Evolutionary conservation across 2,329 filamentous ascomycete genomes (phyloP).

Genomic region (Tricladium varicosporioides): DNA sequence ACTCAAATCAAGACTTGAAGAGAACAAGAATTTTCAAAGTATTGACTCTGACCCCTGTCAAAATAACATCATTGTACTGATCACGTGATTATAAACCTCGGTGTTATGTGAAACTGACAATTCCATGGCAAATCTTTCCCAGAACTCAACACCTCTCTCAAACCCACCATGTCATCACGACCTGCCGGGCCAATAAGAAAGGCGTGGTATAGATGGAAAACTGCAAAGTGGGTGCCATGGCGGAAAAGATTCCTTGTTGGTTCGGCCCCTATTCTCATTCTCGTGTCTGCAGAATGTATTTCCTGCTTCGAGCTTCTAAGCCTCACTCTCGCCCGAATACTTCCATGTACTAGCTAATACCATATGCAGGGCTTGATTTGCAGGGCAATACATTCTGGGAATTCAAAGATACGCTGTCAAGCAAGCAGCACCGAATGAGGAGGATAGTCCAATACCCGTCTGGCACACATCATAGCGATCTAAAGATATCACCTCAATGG

Average conservation of each 20-base stretch:
- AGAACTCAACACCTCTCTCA: neutral
- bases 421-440: slow-evolving; percentile 48
- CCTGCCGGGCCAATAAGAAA: slow-evolving; percentile 23
- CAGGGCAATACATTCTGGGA: slow-evolving; percentile 69
- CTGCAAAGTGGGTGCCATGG: slow-evolving; percentile 57
- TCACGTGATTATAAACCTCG: neutral
- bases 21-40: too few species aligned
- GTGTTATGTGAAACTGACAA: neutral
- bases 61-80: too few species aligned
- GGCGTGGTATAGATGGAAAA: slow-evolving; percentile 60
- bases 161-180: slow-evolving; percentile 22
- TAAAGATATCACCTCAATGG: slow-evolving; percentile 60
- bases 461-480: slow-evolving; percentile 51
- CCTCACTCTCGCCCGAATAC: neutral
- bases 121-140: neutral
- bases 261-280: slow-evolving; percentile 35
- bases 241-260: slow-evolving; percentile 61
- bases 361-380: slow-evolving; percentile 56
- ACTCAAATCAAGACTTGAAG: too few species aligned
- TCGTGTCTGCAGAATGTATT: neutral
- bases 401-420: slow-evolving; percentile 48
- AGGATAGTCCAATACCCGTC: slow-evolving; percentile 61
- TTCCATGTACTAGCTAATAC: neutral
- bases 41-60: too few species aligned
- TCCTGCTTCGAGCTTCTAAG: neutral